These are phyloP conservation scores for Cladorrhinum sp. DNA, from an alignment of 2,329 filamentous ascomycete species.

Conservation along the genomic window DNA sequence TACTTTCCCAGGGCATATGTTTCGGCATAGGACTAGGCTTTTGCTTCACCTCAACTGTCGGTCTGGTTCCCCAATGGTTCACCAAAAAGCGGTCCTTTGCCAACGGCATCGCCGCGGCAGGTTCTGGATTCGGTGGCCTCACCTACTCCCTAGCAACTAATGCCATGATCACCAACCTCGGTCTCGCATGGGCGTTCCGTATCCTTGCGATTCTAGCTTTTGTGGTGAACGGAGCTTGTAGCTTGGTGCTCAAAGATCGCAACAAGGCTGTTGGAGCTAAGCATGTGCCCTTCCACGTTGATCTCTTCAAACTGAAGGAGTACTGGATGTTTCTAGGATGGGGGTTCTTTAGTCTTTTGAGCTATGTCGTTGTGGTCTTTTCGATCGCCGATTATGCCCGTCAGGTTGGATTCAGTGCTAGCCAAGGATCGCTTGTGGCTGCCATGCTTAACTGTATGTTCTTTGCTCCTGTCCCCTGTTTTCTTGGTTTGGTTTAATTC, in stretches of 20 bases:
- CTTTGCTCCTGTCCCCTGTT: conserved; percentile 24
- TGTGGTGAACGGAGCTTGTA: conserved; percentile 61
- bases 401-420: conserved; percentile 62
- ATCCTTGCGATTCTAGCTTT: conserved; percentile 62
- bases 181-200: conserved; percentile 65
- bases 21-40: conserved; percentile 81
- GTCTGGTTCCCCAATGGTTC: conserved; percentile 73
- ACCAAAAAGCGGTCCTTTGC: conserved; percentile 64
- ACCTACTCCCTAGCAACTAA: conserved; percentile 65
- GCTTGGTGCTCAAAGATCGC: conserved; percentile 64
- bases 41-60: conserved; percentile 66
- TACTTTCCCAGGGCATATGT: conserved; percentile 69
- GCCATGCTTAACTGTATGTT: conserved; percentile 65
- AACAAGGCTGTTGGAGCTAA: conserved; percentile 68
- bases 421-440: conserved; percentile 68
- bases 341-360: conserved; percentile 69
- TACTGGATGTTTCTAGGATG: conserved; percentile 65
- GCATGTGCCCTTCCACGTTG: conserved; percentile 63
- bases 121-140: conserved; percentile 71
- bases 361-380: conserved; percentile 74
- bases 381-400: conserved; percentile 70
- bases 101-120: conserved; percentile 65
- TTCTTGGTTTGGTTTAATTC: not conserved
- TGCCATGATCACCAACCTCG: conserved; percentile 63
- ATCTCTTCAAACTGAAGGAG: conserved; percentile 58